Base-by-base conservation (phyloP, 306 rosid species). In the Quercus bicolor region DNA sequence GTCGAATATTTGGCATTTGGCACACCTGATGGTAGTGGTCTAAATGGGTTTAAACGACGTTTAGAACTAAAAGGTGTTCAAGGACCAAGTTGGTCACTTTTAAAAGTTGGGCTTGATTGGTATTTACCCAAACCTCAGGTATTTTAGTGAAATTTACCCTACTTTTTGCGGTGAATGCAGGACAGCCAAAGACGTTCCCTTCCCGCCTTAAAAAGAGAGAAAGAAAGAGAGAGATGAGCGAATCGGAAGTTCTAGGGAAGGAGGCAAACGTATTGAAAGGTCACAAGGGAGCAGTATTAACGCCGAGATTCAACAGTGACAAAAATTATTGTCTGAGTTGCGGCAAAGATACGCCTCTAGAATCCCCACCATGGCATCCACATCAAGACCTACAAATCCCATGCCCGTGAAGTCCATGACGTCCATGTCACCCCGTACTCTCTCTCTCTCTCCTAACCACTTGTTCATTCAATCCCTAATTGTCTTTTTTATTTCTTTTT, bases 291-390 rank as follows among this genome's bases (percentile, higher is more conserved):
- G 96, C 87, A 21, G 92, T 95, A 3, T 76, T 92, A 72, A 94
- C 94, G 0, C 91, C 91, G 5, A 90, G 94, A 81, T 95, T 92
- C 89, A 92, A 95, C 84, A 56, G 56, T 70, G 93, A 95, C 53
- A 97, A 92, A 4, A 95, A 93, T 52, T 92, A 93, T 79, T 83
- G 90, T 85, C 90, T 93, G 13, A 92, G 96, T 73, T 80, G 88
- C 82, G 94, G 98, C 81, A 95, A 93, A 74, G 99, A 95, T 93
- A 62, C 90, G 98, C 75, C 94, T 93, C 78, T 95, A 94, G 99
- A 95, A 93, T 89, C 98, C 98, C 34, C 96, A 95, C 89, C 96
- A 91, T 66, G 98, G 98, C 1, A 86, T 92, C 77, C 99, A 89
- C 84, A 89, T 95, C 82, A 95, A 88, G 80, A 91, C 99, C 85